These are phyloP conservation scores for Chionographis japonica DNA, from an alignment of 106 monocot genomes.

Conservation along the genomic window DNA sequence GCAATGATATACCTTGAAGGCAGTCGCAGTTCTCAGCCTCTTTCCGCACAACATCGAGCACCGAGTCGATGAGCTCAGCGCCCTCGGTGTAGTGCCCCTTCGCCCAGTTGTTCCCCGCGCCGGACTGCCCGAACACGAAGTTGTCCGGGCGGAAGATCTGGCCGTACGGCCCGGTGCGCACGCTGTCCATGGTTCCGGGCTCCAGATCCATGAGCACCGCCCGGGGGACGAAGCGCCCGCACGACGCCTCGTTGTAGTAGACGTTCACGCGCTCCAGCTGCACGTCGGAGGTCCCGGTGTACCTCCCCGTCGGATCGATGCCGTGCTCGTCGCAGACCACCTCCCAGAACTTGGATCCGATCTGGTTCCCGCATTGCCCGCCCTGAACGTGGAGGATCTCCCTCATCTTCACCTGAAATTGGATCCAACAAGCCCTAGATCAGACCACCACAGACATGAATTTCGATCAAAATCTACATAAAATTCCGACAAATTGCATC, in stretches of 20 bases:
- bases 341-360: conserved; percentile 21
- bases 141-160: conserved; percentile 51
- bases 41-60: conserved; percentile 23
- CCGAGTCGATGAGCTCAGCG: conserved; percentile 20
- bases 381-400: conserved; percentile 20
- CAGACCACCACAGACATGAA: not conserved
- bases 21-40: conserved; percentile 28
- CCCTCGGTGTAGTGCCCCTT: conserved; percentile 26
- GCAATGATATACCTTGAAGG: conserved; percentile 10
- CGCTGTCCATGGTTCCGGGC: conserved; percentile 45
- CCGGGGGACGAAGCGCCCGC: conserved; percentile 20
- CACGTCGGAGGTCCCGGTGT: conserved; percentile 24
- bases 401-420: conserved; percentile 14
- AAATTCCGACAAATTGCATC: too few relatives aligned
- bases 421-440: not conserved
- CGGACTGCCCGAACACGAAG: conserved; percentile 49
- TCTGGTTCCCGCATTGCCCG: conserved; percentile 20
- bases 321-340: conserved; percentile 27
- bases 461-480: too few relatives aligned
- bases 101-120: conserved; percentile 31
- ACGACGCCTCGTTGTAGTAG: conserved; percentile 38
- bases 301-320: conserved; percentile 23
- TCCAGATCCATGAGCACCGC: conserved; percentile 53
- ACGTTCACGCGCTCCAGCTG: conserved; percentile 52
- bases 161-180: conserved; percentile 28